Conservation (phyloP, 768 basidiomycete genomes). For the Calocybe gangraenosa region DNA sequence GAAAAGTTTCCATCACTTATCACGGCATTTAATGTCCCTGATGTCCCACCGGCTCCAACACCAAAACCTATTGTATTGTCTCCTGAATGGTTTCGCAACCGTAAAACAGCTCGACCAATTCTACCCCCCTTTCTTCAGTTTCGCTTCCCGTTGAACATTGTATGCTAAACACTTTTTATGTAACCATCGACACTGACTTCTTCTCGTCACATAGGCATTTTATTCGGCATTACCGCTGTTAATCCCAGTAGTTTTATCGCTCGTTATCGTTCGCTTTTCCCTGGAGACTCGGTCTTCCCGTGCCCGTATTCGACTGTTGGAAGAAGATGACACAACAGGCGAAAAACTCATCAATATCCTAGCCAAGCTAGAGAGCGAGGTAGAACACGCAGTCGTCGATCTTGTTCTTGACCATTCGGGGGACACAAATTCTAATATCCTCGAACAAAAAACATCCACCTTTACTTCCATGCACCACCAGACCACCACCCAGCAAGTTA, state of each 20-base stretch:
- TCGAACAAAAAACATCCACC: slow-evolving; percentile 19
- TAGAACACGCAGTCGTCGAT: slow-evolving; percentile 61
- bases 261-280: slow-evolving; percentile 53
- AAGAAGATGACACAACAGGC: slow-evolving; percentile 44
- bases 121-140: slow-evolving; percentile 59
- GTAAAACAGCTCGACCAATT: slow-evolving; percentile 35
- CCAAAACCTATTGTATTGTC: slow-evolving; percentile 38
- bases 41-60: slow-evolving; percentile 34
- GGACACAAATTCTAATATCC: neutral
- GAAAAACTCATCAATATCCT: slow-evolving; percentile 55
- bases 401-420: slow-evolving; percentile 40
- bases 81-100: slow-evolving; percentile 38
- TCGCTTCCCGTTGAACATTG: slow-evolving; percentile 67
- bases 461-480: slow-evolving; percentile 7
- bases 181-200: neutral
- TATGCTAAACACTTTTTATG: slow-evolving; percentile 28
- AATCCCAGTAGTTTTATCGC: slow-evolving; percentile 52
- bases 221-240: slow-evolving; percentile 60
- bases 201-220: slow-evolving; percentile 34
- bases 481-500: neutral
- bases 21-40: slow-evolving; percentile 44
- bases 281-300: slow-evolving; percentile 57
- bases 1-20: slow-evolving; percentile 57
- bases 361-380: slow-evolving; percentile 50
- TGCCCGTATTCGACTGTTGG: slow-evolving; percentile 60